Evolutionary conservation across 139 green algal genomes (phyloP), one percentile per base, ranked within the genome.

Genomic region (Spirogloea muscicola): DNA sequence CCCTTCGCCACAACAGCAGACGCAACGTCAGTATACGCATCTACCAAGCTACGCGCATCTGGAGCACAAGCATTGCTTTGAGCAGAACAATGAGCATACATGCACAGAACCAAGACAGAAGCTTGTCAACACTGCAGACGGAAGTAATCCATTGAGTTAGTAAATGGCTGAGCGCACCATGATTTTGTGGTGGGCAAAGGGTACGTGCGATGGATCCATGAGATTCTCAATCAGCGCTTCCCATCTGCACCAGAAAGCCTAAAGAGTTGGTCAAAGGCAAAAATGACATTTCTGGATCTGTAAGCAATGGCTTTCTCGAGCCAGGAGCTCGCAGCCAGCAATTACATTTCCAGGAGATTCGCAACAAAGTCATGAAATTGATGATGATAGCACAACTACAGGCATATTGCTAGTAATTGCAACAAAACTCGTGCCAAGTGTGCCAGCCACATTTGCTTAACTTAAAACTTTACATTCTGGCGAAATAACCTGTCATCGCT

Each of bases 161-260:
- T 52, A 52, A 16, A 13, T 13, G 16, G 44, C 44, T 52, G 13
- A 16, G 13, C 34, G n/a, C 29, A 76, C 67, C 67, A 76, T 76
- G 67, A 76, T 80, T 42, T 74, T 63, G 38, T 87, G 81, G 52
- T 87, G 82, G 0, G 81, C 74, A 58, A 87, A 87, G 31, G 82
- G 82, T 39, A 87, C 79, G 68, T 87, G 82, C 36, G 60, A 58
- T 13, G 82, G 82, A 27, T 87, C 82, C 63, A 86, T 38, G 49
- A 87, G 25, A 70, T 87, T 87, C 37, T 87, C 83, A 48, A 88
- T 69, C 31, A 87, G 52, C 9, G 78, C 87, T 31, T 87, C 83
- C 40, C 52, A 84, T 39, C 81, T 77, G 40, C 36, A 65, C 27
- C 3, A 3, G 38, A 0, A 34, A 1, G 33, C 42, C 16, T 5